Conservation (phyloP, 164 flowering plant species). For the Vitis labrusca region DNA sequence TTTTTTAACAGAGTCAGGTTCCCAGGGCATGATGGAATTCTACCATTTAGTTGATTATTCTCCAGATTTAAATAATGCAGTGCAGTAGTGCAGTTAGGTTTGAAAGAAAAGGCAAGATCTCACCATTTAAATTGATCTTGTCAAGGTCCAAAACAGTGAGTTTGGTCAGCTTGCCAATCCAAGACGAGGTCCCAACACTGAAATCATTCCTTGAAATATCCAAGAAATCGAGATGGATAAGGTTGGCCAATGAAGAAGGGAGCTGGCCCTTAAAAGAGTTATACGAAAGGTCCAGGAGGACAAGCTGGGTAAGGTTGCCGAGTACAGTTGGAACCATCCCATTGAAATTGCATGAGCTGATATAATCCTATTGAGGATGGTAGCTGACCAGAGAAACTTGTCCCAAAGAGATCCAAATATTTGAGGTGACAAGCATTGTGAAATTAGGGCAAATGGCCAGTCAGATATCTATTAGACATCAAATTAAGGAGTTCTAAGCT, state of each 20-base stretch:
- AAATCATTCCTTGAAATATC: no score
- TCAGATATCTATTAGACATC: neutral
- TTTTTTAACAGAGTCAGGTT: no score
- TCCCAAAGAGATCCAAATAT: neutral
- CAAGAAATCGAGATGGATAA: no score
- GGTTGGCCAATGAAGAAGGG: neutral
- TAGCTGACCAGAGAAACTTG: conserved; percentile 15
- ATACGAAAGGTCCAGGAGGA: neutral
- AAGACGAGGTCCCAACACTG: neutral
- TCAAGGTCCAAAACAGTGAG: neutral
- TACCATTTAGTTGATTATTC: no score
- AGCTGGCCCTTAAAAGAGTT: neutral
- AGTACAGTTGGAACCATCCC: no score
- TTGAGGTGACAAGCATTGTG: conserved; percentile 1
- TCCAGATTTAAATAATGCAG: neutral
- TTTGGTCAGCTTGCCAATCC: neutral
- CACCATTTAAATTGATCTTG: conserved; percentile 4
- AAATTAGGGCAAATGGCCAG: conserved; percentile 21
- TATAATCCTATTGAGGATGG: conserved; percentile 23
- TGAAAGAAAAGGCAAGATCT: conserved; percentile 15
- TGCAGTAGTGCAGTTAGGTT: conserved; percentile 12
- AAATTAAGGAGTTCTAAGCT: conserved; percentile 7
- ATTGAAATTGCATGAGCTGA: no score
- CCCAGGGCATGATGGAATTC: no score
- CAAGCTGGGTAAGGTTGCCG: neutral